Percentiles rank a stretch among this genome's conserved stretches.
Conservation (phyloP, 306 rosid species). For the Prunus kanzakura region DNA sequence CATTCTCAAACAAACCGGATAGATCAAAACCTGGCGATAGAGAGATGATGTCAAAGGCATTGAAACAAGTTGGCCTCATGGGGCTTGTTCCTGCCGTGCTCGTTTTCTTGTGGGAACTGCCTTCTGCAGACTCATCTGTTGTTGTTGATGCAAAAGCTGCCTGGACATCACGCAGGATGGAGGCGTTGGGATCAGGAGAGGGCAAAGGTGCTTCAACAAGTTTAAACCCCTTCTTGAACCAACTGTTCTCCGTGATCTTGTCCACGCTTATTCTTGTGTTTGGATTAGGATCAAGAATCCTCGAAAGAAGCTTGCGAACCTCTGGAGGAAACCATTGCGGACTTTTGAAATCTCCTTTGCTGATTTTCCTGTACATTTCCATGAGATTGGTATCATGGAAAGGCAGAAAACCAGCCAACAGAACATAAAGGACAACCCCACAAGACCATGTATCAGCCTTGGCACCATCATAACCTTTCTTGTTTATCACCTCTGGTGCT, state of each 20-base stretch:
- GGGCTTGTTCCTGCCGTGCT: background rate
- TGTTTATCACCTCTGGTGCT: slow-evolving; percentile 57
- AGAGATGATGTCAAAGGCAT: slow-evolving; percentile 75
- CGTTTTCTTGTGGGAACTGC: background rate
- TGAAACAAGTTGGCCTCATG: slow-evolving; percentile 39
- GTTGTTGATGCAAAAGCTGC: slow-evolving; percentile 25
- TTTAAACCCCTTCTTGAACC: slow-evolving; percentile 59
- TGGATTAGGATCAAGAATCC: slow-evolving; percentile 64
- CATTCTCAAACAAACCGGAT: slow-evolving; percentile 59
- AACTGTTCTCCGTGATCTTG: slow-evolving; percentile 42
- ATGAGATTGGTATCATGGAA: slow-evolving; percentile 51
- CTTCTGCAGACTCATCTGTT: background rate
- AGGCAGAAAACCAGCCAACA: slow-evolving; percentile 69
- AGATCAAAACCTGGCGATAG: slow-evolving; percentile 66
- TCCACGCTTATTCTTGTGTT: slow-evolving; percentile 35
- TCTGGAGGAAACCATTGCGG: slow-evolving; percentile 60
- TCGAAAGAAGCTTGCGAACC: slow-evolving; percentile 40
- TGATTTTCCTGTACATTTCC: slow-evolving; percentile 54
- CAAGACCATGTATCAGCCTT: slow-evolving; percentile 78
- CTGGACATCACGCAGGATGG: slow-evolving; percentile 15
- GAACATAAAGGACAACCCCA: slow-evolving; percentile 68
- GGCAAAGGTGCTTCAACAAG: slow-evolving; percentile 16
- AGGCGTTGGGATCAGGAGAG: slow-evolving; percentile 1
- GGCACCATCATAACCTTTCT: slow-evolving; percentile 70
- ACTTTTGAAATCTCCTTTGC: slow-evolving; percentile 52